A percentile compares a stretch with the other conserved stretches of the same genome.
Conservation (phyloP, 768 basidiomycete genomes). For the Kwoniella bestiolae region DNA sequence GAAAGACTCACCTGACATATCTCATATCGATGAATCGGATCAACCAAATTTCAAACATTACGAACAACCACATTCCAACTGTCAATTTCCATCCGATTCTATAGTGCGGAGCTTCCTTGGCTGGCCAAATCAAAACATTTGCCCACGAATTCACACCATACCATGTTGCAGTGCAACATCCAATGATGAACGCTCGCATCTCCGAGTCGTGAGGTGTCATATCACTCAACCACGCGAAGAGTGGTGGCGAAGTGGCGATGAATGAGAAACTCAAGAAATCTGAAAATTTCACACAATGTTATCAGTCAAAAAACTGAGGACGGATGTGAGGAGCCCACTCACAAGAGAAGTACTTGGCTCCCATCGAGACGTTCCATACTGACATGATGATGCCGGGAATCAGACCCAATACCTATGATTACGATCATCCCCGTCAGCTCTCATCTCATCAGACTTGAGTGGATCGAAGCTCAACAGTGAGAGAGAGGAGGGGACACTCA, state of each 20-base stretch:
- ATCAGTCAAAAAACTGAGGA: neutral
- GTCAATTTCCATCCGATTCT: constrained; percentile 38
- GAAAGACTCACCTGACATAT: constrained; percentile 27
- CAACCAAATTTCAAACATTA: constrained; percentile 27
- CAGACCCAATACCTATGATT: constrained; percentile 29
- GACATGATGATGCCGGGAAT: constrained; percentile 47
- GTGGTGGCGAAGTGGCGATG: constrained; percentile 28
- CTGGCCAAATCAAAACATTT: constrained; percentile 50
- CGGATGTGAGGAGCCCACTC: constrained; percentile 9
- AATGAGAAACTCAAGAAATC: neutral
- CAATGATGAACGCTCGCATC: constrained; percentile 46
- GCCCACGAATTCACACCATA: constrained; percentile 39
- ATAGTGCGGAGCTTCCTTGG: constrained; percentile 48
- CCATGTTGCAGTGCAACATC: constrained; percentile 19
- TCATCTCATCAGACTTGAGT: constrained; percentile 38
- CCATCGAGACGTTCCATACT: constrained; percentile 46
- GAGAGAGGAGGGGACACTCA: neutral
- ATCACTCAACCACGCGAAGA: constrained; percentile 50
- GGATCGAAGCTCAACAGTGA: constrained; percentile 10
- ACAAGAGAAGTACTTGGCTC: constrained; percentile 51
- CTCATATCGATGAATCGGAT: constrained; percentile 39
- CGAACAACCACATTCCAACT: constrained; percentile 38
- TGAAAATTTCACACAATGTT: neutral
- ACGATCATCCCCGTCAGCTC: constrained; percentile 21
- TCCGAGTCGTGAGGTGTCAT: constrained; percentile 48